A percentile compares a stretch with the other conserved stretches of the same genome.
Conservation (phyloP, 306 rosid genomes). For the Canavalia ensiformis region DNA sequence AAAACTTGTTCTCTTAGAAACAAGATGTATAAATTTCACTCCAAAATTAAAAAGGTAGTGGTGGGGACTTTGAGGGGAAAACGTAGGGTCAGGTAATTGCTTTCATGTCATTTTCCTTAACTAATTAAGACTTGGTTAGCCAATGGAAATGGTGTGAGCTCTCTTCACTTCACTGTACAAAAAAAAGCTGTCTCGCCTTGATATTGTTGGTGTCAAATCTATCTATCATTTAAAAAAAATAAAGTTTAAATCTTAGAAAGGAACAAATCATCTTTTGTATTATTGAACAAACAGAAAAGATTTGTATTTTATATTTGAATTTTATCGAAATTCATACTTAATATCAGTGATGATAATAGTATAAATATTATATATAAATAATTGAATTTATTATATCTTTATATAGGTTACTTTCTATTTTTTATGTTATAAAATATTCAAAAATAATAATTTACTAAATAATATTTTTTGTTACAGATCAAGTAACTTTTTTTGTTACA, state of each 20-base stretch:
- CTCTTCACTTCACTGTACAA: background rate
- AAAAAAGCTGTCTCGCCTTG: background rate
- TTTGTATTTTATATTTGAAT: background rate
- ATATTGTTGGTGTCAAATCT: background rate
- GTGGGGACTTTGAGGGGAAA: background rate
- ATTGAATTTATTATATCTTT: background rate
- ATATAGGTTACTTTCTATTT: background rate
- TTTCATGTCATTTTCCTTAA: constrained; percentile 21
- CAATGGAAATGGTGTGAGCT: background rate
- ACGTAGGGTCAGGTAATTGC: constrained; percentile 18
- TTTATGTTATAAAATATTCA: background rate
- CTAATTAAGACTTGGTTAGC: background rate
- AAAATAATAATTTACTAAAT: too few species aligned
- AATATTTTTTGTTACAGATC: too few species aligned
- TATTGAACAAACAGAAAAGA: background rate
- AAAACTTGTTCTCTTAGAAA: background rate
- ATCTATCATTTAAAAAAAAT: background rate
- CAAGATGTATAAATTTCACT: background rate
- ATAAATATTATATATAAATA: background rate
- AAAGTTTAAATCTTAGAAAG: constrained; percentile 1
- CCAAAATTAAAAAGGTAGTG: background rate
- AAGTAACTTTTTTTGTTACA: too few species aligned
- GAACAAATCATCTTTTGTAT: background rate
- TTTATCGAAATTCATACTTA: background rate
- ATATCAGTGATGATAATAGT: background rate